These are phyloP conservation scores for Amaranthus hypochondriacus DNA, from an alignment of 148 eudicot species.

Conservation along the genomic window DNA sequence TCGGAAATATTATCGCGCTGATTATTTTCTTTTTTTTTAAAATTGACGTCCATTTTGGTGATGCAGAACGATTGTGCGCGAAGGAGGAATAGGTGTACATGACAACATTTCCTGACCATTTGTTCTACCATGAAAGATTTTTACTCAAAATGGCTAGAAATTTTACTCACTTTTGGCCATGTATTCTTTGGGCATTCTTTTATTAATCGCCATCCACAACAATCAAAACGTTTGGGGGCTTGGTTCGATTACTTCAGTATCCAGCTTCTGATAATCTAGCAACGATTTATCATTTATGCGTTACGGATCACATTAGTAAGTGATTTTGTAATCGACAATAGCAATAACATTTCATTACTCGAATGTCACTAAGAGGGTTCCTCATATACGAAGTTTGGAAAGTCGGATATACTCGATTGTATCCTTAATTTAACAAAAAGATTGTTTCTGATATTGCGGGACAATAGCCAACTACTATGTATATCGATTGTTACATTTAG, in stretches of 20 bases:
- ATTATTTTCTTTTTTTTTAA: not conserved
- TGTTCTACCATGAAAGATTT: conserved; percentile 5
- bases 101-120: conserved; percentile 21
- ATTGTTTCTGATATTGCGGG: not conserved
- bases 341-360: no score
- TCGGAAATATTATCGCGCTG: no score
- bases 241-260: not conserved
- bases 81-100: conserved; percentile 39
- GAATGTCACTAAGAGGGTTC: no score
- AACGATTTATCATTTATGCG: not conserved
- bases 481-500: no score
- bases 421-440: conserved; percentile 5
- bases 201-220: no score
- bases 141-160: conserved; percentile 1
- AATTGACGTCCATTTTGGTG: not conserved
- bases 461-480: not conserved
- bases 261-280: not conserved
- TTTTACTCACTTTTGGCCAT: conserved; percentile 2
- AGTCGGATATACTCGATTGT: not conserved
- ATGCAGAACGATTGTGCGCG: conserved; percentile 70
- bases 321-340: no score
- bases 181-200: no score
- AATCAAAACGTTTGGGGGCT: not conserved
- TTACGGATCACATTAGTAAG: not conserved
- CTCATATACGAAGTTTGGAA: no score